Evolutionary conservation across 2,329 filamentous ascomycete species (phyloP).

Genomic region (Neonectria faginata): DNA sequence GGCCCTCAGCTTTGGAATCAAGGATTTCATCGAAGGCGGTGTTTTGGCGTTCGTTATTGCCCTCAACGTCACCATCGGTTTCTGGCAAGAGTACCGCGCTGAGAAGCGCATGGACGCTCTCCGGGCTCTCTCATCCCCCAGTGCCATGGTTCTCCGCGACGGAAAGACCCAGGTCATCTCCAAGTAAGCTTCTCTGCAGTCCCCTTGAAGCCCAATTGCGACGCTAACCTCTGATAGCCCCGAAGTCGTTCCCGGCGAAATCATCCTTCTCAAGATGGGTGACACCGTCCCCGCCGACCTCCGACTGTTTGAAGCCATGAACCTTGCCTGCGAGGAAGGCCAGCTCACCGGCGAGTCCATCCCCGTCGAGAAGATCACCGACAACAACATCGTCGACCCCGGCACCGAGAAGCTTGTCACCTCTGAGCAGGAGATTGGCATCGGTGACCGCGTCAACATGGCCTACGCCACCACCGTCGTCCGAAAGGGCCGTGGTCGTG

Average conservation of each 20-base stretch:
- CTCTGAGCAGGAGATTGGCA: constrained; percentile 66
- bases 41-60: constrained; percentile 75
- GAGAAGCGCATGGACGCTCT: constrained; percentile 76
- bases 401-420: constrained; percentile 60
- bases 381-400: constrained; percentile 59
- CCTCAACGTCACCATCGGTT: constrained; percentile 77
- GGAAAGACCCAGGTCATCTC: constrained; percentile 68
- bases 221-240: constrained; percentile 54
- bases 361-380: constrained; percentile 74
- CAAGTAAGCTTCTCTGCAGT: constrained; percentile 58
- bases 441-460: constrained; percentile 80
- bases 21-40: constrained; percentile 75
- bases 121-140: constrained; percentile 71
- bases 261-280: constrained; percentile 75
- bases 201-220: not conserved
- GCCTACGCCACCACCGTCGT: constrained; percentile 80
- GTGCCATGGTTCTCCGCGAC: constrained; percentile 70
- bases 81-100: constrained; percentile 72
- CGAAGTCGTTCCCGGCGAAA: constrained; percentile 78
- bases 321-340: constrained; percentile 82
- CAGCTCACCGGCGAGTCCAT: constrained; percentile 82
- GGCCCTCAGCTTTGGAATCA: constrained; percentile 75
- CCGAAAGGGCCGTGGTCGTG: constrained; percentile 77
- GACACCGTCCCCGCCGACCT: constrained; percentile 82
- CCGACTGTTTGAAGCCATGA: constrained; percentile 78